Percentiles rank a stretch among this genome's conserved stretches.
phyloP scores from a whole-genome alignment of 164 flowering plant species.

The Chimonanthus salicifolius region DNA sequence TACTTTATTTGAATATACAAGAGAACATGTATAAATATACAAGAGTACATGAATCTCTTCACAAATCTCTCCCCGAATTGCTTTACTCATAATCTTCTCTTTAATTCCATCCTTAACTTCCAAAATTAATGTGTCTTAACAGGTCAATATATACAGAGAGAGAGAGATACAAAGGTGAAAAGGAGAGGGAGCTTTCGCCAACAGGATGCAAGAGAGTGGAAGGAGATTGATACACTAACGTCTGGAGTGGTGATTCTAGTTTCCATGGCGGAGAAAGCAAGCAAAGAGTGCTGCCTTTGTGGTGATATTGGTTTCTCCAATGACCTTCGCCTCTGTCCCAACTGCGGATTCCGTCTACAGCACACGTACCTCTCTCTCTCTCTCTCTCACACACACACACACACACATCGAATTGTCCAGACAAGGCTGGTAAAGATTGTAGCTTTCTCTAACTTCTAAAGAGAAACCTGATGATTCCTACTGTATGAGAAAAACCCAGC shows the following conservation, averaged over 20 bases:
- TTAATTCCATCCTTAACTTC: too few relatives aligned
- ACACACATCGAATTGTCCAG: not conserved
- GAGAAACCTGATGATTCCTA: not conserved
- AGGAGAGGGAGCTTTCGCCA: not conserved
- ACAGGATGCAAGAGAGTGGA: not conserved
- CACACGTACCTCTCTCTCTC: conserved; percentile 5
- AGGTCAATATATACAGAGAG: too few relatives aligned
- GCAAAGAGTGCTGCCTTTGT: conserved; percentile 13
- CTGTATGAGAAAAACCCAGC: not conserved
- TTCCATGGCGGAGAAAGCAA: conserved; percentile 3
- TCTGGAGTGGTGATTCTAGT: not conserved
- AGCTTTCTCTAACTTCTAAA: not conserved
- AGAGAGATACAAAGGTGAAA: not conserved
- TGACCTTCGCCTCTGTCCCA: conserved; percentile 11
- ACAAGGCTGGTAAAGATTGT: not conserved
- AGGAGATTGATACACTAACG: not conserved
- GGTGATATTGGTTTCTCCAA: conserved; percentile 13
- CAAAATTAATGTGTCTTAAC: too few relatives aligned
- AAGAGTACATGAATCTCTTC: too few relatives aligned
- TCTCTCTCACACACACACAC: not conserved
- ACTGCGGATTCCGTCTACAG: conserved; percentile 13
- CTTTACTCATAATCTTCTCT: too few relatives aligned
- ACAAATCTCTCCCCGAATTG: too few relatives aligned
- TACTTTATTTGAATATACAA: too few relatives aligned
- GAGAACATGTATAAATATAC: too few relatives aligned